phyloP scores from a whole-genome alignment of 1,139 yeast genomes.

The Waltiozyma sp. region DNA sequence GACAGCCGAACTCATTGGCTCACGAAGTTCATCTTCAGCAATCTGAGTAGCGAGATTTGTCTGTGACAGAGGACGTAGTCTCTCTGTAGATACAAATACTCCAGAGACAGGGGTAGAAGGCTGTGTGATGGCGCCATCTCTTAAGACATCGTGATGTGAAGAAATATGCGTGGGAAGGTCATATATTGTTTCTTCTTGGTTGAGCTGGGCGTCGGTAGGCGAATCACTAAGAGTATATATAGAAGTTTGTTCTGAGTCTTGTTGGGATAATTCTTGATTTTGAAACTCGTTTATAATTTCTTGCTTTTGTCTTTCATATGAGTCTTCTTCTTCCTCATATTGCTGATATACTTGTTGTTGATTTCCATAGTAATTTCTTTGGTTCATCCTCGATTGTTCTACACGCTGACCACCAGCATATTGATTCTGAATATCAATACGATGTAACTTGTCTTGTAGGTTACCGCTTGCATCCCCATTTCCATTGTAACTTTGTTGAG shows the following conservation, averaged over 20 bases:
- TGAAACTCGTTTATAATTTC: not conserved
- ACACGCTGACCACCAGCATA: too few species aligned
- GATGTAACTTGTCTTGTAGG: not conserved
- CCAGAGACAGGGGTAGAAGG: constrained; percentile 17
- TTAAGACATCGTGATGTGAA: constrained; percentile 10
- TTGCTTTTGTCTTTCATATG: not conserved
- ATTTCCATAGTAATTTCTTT: not conserved
- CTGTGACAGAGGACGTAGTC: constrained; percentile 17
- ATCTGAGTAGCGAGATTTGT: constrained; percentile 16
- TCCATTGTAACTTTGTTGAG: not conserved
- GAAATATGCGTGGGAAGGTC: constrained; percentile 17
- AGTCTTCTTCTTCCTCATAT: not conserved
- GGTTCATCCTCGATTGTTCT: not conserved
- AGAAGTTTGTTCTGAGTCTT: constrained; percentile 8
- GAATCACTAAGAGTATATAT: constrained; percentile 12
- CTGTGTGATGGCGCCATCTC: constrained; percentile 7
- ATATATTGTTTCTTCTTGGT: constrained; percentile 3
- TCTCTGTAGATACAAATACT: constrained; percentile 14
- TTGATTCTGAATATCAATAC: not conserved
- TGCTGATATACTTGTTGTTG: not conserved
- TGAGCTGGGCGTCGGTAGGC: not conserved
- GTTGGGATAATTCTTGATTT: not conserved
- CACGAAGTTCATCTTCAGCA: constrained; percentile 11
- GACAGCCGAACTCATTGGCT: constrained; percentile 2
- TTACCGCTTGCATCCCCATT: not conserved